Conservation (phyloP, 495 filamentous ascomycete species). For the Trichoderma reesei region DNA sequence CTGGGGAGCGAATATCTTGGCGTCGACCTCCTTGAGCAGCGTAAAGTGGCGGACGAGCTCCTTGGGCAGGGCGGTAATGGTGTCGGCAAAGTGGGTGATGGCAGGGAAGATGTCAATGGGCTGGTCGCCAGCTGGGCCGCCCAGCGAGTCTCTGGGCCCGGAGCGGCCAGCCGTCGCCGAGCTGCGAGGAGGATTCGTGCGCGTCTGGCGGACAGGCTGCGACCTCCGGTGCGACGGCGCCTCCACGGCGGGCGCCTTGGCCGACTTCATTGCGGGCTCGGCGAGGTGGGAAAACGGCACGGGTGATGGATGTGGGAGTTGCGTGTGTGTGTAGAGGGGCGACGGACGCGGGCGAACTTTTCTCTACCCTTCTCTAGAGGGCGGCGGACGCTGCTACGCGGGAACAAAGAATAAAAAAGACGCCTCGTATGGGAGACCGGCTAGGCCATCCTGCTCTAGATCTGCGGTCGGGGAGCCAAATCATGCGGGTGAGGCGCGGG, state of each 20-base stretch:
- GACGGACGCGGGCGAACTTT: not conserved
- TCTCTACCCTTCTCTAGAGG: not conserved
- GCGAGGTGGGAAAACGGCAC: not conserved
- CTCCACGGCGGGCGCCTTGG: constrained; percentile 34
- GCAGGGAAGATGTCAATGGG: constrained; percentile 74
- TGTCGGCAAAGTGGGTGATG: constrained; percentile 87
- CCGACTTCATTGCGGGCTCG: constrained; percentile 40
- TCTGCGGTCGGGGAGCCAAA: not conserved
- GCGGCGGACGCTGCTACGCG: not conserved
- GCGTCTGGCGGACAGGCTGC: constrained; percentile 51
- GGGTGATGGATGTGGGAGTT: not conserved
- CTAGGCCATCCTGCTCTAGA: constrained; percentile 4
- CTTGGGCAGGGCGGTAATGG: constrained; percentile 83
- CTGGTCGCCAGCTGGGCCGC: constrained; percentile 33
- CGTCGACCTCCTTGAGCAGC: constrained; percentile 91
- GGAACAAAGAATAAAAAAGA: not conserved
- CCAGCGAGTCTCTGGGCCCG: constrained; percentile 26
- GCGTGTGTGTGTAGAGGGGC: constrained; percentile 1
- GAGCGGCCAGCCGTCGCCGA: constrained; percentile 29
- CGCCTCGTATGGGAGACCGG: not conserved
- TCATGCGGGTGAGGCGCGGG: not conserved
- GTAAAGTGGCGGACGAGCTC: constrained; percentile 93
- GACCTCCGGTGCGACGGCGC: constrained; percentile 42
- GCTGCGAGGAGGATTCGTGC: constrained; percentile 42
- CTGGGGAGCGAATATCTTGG: constrained; percentile 74